Evolutionary conservation across 768 basidiomycete species (phyloP), one percentile per base, ranked within the genome.

Genomic region (Suillus subalutaceus): DNA sequence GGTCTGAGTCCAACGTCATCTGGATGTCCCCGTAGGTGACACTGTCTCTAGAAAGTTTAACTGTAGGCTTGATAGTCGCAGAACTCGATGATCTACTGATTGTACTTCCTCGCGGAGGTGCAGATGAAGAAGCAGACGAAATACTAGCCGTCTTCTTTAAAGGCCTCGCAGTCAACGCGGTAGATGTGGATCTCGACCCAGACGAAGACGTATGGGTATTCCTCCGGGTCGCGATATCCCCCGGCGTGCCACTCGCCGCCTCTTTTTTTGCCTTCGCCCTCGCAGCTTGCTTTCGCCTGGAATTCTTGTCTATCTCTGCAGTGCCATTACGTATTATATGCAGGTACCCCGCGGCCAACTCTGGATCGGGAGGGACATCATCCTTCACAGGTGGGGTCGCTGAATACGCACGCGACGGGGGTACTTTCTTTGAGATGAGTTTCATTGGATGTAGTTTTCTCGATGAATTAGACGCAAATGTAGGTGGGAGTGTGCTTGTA

Each of bases 221-320:
- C 16, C 23, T 59, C 58, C 23, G 58, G 4, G 23, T 23, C 16
- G 23, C n/a, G 58, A 16, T 30, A 26, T 26, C 23, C 7, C 58
- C 38, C 40, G 38, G 18, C 8, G 38, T 32, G 67, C 66, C 4
- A 43, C 60, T 15, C 62, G 68, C 52, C 63, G 61, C 7, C 66
- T 62, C 41, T 63, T 70, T 70, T 52, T 62, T 67, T 48, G 41
- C 61, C 7, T 70, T 66, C 9, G 53, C 69, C n/a, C 38, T 67
- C 23, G 61, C 26, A 16, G 63, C 67, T 56, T 78, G 72, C 64
- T 76, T 76, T 65, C 69, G 73, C 52, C 61, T 61, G 13, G 75
- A 66, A 55, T 78, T 75, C 41, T 67, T 66, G 35, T 76, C 75
- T 20, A 75, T 23, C n/a, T 71, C 63, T 32, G 50, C 70, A 40